These are phyloP conservation scores for Saraca asoca DNA, from an alignment of 331 rosid genomes.

Conservation along the genomic window DNA sequence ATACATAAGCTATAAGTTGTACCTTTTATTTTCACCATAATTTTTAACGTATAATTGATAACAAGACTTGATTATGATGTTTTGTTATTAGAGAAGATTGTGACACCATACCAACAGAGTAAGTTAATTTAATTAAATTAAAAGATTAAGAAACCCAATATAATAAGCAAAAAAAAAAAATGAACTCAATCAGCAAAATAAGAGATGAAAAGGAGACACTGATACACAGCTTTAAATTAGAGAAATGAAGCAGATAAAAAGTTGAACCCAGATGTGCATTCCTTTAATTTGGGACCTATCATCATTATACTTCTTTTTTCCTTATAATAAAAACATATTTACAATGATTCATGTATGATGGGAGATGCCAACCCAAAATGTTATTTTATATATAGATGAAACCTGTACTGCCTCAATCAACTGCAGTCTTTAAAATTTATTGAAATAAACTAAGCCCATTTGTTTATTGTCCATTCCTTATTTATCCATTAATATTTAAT, in stretches of 20 bases:
- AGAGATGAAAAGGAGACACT: neutral
- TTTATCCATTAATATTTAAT: neutral
- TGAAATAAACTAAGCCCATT: neutral
- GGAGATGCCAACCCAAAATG: neutral
- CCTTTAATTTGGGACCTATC: slow-evolving; percentile 23
- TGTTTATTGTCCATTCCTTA: neutral
- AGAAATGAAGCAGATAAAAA: slow-evolving; percentile 7
- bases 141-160: too few species aligned
- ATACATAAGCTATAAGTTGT: too few species aligned
- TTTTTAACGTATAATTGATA: too few species aligned
- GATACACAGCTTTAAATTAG: neutral
- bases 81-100: too few species aligned
- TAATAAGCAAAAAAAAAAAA: too few species aligned
- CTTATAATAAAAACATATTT: neutral
- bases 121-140: too few species aligned
- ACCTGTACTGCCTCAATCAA: neutral
- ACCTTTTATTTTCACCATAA: too few species aligned
- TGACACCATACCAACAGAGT: too few species aligned
- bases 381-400: neutral
- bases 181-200: too few species aligned
- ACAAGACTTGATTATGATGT: too few species aligned
- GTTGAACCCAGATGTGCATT: neutral
- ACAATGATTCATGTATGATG: neutral
- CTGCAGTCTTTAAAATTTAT: too few species aligned
- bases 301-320: neutral